Percentiles rank a stretch among this genome's conserved stretches.
phyloP scores from a whole-genome alignment of 805 yeast genomes.

The Candida sakaeoensis region DNA sequence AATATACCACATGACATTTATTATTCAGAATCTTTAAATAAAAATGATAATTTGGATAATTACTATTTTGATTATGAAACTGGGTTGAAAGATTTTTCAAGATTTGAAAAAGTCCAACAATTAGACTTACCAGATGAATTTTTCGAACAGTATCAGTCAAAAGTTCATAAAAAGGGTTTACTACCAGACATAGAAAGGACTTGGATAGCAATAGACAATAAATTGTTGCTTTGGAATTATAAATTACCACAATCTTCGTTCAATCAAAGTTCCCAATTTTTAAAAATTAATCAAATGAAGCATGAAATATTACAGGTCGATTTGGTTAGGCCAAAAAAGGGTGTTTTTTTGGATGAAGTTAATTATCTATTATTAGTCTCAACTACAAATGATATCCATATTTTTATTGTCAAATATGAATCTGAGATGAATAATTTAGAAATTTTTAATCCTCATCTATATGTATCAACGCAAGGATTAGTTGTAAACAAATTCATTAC shows the following conservation, averaged over 20 bases:
- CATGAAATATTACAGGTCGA: slow-evolving; percentile 75
- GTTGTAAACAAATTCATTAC: slow-evolving; percentile 60
- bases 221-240: slow-evolving; percentile 82
- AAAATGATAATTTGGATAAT: slow-evolving; percentile 51
- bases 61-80: slow-evolving; percentile 50
- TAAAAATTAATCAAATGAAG: slow-evolving; percentile 76
- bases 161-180: slow-evolving; percentile 74
- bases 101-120: slow-evolving; percentile 70
- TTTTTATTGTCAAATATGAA: slow-evolving; percentile 66
- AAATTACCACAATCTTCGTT: slow-evolving; percentile 49
- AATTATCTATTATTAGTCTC: slow-evolving; percentile 70
- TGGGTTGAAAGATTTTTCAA: slow-evolving; percentile 54
- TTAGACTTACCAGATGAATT: slow-evolving; percentile 78
- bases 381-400: slow-evolving; percentile 74
- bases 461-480: slow-evolving; percentile 75
- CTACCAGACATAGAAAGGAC: slow-evolving; percentile 76
- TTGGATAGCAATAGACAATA: slow-evolving; percentile 83
- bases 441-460: slow-evolving; percentile 78
- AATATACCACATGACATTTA: slow-evolving; percentile 55
- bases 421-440: slow-evolving; percentile 47
- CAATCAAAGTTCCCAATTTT: slow-evolving; percentile 50
- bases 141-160: slow-evolving; percentile 62
- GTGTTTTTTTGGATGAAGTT: slow-evolving; percentile 76
- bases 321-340: slow-evolving; percentile 76
- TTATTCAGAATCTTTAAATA: slow-evolving; percentile 53